Percentiles rank a stretch among this genome's conserved stretches.
phyloP scores from a whole-genome alignment of 2,329 filamentous ascomycete species.

The Pestalotiopsis sp. region DNA sequence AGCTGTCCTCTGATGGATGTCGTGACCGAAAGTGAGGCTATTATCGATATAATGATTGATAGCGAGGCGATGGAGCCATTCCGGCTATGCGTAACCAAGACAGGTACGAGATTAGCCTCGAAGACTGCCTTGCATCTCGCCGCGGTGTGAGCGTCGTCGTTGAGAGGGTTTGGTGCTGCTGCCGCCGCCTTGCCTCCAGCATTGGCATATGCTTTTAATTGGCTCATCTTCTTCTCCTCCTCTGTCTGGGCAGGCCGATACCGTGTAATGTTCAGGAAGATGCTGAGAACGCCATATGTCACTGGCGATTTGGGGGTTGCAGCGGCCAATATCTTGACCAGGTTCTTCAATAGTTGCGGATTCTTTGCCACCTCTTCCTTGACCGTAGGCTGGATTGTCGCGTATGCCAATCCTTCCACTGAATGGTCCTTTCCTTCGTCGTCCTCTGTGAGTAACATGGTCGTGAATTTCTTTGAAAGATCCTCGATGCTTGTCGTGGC shows the following conservation, averaged over 20 bases:
- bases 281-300: slow-evolving; percentile 83
- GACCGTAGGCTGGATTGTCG: slow-evolving; percentile 80
- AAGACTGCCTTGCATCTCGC: slow-evolving; percentile 78
- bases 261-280: slow-evolving; percentile 81
- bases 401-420: slow-evolving; percentile 90
- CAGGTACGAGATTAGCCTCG: slow-evolving; percentile 73
- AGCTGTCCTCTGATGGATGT: slow-evolving; percentile 74
- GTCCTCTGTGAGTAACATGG: slow-evolving; percentile 64
- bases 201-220: slow-evolving; percentile 93
- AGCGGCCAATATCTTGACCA: slow-evolving; percentile 65
- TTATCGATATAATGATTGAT: slow-evolving; percentile 72
- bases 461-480: slow-evolving; percentile 64
- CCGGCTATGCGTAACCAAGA: slow-evolving; percentile 76
- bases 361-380: slow-evolving; percentile 81
- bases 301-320: slow-evolving; percentile 67
- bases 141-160: slow-evolving; percentile 75
- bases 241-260: slow-evolving; percentile 80
- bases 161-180: slow-evolving; percentile 64
- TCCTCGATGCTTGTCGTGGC: slow-evolving; percentile 66
- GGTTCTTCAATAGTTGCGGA: slow-evolving; percentile 64
- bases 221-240: slow-evolving; percentile 87
- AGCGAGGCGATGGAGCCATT: slow-evolving; percentile 71
- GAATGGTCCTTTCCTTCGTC: slow-evolving; percentile 66
- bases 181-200: slow-evolving; percentile 68
- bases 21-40: slow-evolving; percentile 77